These are phyloP conservation scores for Penicillium sp. DNA, from an alignment of 2,329 filamentous ascomycete genomes.

Conservation along the genomic window DNA sequence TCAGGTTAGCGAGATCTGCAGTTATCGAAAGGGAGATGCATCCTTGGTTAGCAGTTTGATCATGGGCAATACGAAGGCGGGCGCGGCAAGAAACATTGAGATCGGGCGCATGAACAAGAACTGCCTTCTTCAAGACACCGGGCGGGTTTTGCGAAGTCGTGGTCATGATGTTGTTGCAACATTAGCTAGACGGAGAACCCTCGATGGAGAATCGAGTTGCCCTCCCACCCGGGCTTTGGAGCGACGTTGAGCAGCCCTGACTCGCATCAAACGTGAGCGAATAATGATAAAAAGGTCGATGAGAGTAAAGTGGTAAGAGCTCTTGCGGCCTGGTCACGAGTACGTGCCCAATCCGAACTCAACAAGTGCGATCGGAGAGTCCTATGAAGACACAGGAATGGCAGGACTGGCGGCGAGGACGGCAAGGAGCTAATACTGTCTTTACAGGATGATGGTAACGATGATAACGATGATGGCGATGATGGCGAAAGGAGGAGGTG, in stretches of 20 bases:
- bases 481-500: no score
- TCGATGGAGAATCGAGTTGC: constrained; percentile 19
- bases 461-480: no score
- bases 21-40: constrained; percentile 15
- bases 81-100: constrained; percentile 10
- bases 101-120: constrained; percentile 13
- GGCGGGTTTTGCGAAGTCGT: constrained; percentile 7
- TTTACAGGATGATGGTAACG: not conserved
- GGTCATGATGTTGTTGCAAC: constrained; percentile 12
- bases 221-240: constrained; percentile 21
- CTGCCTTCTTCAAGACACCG: constrained; percentile 13
- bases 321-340: constrained; percentile 15
- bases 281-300: constrained; percentile 7
- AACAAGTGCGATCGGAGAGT: constrained; percentile 16
- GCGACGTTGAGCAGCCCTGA: constrained; percentile 18
- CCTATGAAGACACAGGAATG: constrained; percentile 20
- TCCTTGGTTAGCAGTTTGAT: constrained; percentile 13
- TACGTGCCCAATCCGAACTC: constrained; percentile 11
- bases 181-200: constrained; percentile 10
- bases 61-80: constrained; percentile 16
- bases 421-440: constrained; percentile 11
- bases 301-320: constrained; percentile 7
- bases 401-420: constrained; percentile 16
- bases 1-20: constrained; percentile 15
- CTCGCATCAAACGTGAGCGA: constrained; percentile 11